These are phyloP conservation scores for Isatis lusitanica DNA, from an alignment of 441 rosid species.

Conservation along the genomic window DNA sequence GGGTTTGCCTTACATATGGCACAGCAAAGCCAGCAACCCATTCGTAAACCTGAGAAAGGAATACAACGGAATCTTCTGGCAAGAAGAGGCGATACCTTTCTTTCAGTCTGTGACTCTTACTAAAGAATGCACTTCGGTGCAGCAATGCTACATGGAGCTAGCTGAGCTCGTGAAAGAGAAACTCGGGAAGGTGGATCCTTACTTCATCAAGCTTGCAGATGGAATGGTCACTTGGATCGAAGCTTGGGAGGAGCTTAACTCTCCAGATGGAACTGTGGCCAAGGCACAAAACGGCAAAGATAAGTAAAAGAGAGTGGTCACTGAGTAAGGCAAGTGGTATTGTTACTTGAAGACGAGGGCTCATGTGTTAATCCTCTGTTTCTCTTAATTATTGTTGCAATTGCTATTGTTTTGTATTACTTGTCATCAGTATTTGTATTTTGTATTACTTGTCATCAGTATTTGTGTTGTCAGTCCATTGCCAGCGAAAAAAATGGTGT, in stretches of 20 bases:
- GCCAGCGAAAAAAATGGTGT: neutral
- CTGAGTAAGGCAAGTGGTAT: neutral
- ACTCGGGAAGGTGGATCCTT: slow-evolving; percentile 48
- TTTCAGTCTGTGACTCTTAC: slow-evolving; percentile 49
- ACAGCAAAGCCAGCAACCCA: slow-evolving; percentile 67
- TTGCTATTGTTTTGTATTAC: slow-evolving; percentile 1
- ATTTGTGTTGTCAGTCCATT: slow-evolving; percentile 8
- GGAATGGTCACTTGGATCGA: slow-evolving; percentile 66
- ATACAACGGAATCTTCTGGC: slow-evolving; percentile 63
- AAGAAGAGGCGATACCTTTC: slow-evolving; percentile 61
- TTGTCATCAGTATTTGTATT: slow-evolving; percentile 19
- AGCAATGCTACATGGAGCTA: slow-evolving; percentile 50
- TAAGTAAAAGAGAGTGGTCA: slow-evolving; percentile 19
- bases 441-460: slow-evolving; percentile 1
- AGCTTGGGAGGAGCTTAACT: slow-evolving; percentile 63
- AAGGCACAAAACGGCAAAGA: slow-evolving; percentile 1
- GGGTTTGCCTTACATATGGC: slow-evolving; percentile 61
- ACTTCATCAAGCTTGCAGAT: slow-evolving; percentile 53
- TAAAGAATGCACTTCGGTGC: slow-evolving; percentile 53
- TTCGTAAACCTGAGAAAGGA: slow-evolving; percentile 55
- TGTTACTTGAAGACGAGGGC: slow-evolving; percentile 4
- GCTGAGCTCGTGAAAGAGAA: slow-evolving; percentile 48
- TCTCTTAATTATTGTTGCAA: neutral
- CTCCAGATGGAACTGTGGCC: slow-evolving; percentile 13
- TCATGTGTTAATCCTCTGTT: neutral